Evolutionary conservation across 1,284 basidiomycete genomes (phyloP).

Genomic region (Malassezia sp.): DNA sequence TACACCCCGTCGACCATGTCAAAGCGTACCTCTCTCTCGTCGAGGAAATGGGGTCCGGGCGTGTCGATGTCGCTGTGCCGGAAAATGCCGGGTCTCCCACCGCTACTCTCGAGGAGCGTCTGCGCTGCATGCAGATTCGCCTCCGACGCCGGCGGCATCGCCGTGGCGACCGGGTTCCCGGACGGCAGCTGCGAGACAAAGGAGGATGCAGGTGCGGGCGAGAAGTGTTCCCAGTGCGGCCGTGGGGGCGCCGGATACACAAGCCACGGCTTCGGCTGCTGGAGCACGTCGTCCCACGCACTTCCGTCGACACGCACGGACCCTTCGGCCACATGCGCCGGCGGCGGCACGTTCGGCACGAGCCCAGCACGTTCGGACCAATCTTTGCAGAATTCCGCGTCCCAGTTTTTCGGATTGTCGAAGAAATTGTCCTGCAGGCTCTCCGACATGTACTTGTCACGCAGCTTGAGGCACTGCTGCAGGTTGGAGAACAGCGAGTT

Average conservation of each 20-base stretch:
- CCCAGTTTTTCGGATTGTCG: slow-evolving; percentile 47
- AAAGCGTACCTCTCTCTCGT: slow-evolving; percentile 23
- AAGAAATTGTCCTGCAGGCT: slow-evolving; percentile 36
- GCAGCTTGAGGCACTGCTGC: slow-evolving; percentile 36
- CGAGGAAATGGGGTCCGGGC: slow-evolving; percentile 22
- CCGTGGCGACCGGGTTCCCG: slow-evolving; percentile 27
- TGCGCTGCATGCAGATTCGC: slow-evolving; percentile 43
- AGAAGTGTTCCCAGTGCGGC: slow-evolving; percentile 45
- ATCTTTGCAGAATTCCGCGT: slow-evolving; percentile 39
- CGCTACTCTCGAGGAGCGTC: slow-evolving; percentile 37
- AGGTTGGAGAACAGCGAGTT: slow-evolving; percentile 31
- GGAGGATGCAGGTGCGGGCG: slow-evolving; percentile 40
- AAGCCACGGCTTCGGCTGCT: slow-evolving; percentile 39
- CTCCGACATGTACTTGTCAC: slow-evolving; percentile 44
- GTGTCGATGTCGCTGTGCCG: slow-evolving; percentile 24
- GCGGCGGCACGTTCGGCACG: slow-evolving; percentile 3
- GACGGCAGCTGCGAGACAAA: slow-evolving; percentile 34
- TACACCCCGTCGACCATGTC: slow-evolving; percentile 40
- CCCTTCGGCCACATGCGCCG: slow-evolving; percentile 1
- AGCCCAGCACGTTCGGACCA: slow-evolving; percentile 7
- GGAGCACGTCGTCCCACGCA: slow-evolving; percentile 17
- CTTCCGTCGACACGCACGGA: slow-evolving; percentile 40
- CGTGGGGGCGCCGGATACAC: slow-evolving; percentile 44
- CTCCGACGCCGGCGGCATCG: slow-evolving; percentile 39
- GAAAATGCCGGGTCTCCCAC: slow-evolving; percentile 41